These are phyloP conservation scores for Exophiala alcalophila DNA, from an alignment of 2,329 filamentous ascomycete genomes.

Conservation along the genomic window DNA sequence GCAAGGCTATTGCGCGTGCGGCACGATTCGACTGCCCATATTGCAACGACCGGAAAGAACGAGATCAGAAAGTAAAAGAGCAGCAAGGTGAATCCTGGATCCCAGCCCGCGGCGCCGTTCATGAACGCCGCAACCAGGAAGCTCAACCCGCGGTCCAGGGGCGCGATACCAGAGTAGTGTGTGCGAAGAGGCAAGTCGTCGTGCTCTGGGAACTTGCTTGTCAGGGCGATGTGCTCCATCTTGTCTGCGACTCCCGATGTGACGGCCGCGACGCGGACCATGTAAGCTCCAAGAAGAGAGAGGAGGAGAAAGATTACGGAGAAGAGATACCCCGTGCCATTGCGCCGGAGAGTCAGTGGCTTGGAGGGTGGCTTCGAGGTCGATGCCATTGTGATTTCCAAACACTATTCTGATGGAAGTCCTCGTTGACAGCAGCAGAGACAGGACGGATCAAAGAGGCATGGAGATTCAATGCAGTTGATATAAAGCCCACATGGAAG, in stretches of 20 bases:
- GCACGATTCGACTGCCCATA: constrained; percentile 20
- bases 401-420: too few relatives aligned
- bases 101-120: constrained; percentile 18
- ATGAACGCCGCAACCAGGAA: constrained; percentile 23
- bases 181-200: constrained; percentile 11
- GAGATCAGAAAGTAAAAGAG: constrained; percentile 23
- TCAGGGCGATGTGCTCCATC: constrained; percentile 12
- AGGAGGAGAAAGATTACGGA: background rate
- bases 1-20: constrained; percentile 15
- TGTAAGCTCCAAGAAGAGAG: constrained; percentile 10
- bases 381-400: background rate
- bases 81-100: constrained; percentile 17
- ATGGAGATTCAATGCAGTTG: background rate
- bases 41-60: constrained; percentile 19
- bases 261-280: constrained; percentile 8
- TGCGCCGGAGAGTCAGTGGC: background rate
- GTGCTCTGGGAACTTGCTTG: constrained; percentile 9
- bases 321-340: constrained; percentile 7
- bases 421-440: too few relatives aligned
- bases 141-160: constrained; percentile 13
- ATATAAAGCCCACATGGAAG: constrained; percentile 2
- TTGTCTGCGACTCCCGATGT: constrained; percentile 9
- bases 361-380: background rate
- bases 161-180: constrained; percentile 16
- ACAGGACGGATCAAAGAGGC: background rate